Percentiles rank a stretch among this genome's conserved stretches.
phyloP scores from a whole-genome alignment of 345 rosid species.

The Acer negundo region DNA sequence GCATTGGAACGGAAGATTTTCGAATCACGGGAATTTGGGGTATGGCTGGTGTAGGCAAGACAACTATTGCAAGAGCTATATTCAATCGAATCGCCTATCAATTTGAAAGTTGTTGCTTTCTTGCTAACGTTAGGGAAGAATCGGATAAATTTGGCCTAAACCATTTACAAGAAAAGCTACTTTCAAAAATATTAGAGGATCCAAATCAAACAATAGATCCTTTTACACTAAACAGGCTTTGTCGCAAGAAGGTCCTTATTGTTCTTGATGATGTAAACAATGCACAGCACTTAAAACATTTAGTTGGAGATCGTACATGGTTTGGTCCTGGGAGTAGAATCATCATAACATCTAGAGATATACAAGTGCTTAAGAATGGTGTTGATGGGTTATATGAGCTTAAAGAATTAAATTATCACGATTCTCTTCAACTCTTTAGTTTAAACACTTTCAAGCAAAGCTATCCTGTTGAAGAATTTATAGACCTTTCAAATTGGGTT shows the following conservation, averaged over 20 bases:
- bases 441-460: not conserved
- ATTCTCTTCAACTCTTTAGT: constrained; percentile 8
- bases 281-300: not conserved
- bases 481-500: not conserved
- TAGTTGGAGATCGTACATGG: not conserved
- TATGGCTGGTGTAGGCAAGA: constrained; percentile 37
- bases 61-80: constrained; percentile 35
- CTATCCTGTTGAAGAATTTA: not conserved
- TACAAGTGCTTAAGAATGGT: not conserved
- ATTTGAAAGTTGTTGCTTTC: constrained; percentile 34
- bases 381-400: not conserved
- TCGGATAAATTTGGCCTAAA: not conserved
- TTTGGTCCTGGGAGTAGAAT: constrained; percentile 18
- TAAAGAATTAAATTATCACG: not conserved
- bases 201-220: not conserved
- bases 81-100: constrained; percentile 20
- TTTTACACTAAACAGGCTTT: not conserved
- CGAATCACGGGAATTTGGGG: constrained; percentile 28
- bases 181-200: not conserved
- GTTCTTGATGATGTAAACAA: constrained; percentile 21
- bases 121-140: constrained; percentile 33
- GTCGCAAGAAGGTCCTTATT: constrained; percentile 1
- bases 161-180: constrained; percentile 1
- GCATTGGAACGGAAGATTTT: not conserved
- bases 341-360: constrained; percentile 16